Conservation (phyloP, 2,329 filamentous ascomycete genomes). For the Aspergillus uvarum region DNA sequence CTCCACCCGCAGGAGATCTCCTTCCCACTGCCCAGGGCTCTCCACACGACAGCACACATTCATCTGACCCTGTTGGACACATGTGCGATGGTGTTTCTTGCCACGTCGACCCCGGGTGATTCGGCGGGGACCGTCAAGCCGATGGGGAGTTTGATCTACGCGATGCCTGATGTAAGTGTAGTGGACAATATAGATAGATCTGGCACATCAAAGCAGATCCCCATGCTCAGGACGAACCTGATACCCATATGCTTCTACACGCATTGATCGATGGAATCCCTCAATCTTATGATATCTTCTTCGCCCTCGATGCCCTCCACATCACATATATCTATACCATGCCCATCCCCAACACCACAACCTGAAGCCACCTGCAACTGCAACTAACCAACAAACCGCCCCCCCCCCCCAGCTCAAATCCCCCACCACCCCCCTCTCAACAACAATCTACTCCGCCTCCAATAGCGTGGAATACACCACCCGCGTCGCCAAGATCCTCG, state of each 20-base stretch:
- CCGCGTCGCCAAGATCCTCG: constrained; percentile 78
- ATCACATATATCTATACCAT: no score
- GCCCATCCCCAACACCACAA: not conserved
- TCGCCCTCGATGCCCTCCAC: no score
- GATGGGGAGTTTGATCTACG: constrained; percentile 90
- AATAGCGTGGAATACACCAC: constrained; percentile 82
- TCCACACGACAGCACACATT: constrained; percentile 58
- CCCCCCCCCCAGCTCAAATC: constrained; percentile 23
- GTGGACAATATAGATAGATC: no score
- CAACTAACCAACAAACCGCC: not conserved
- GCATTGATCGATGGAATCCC: no score
- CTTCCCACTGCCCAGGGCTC: constrained; percentile 57
- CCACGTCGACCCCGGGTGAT: constrained; percentile 52
- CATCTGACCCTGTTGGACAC: constrained; percentile 57
- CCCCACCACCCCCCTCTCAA: constrained; percentile 62
- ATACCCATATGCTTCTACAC: no score
- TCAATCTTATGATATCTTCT: no score
- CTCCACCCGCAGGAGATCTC: constrained; percentile 54
- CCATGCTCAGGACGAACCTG: no score
- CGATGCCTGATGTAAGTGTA: constrained; percentile 75
- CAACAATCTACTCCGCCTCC: constrained; percentile 71
- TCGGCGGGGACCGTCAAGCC: constrained; percentile 44
- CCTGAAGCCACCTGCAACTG: not conserved
- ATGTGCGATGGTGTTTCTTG: constrained; percentile 57
- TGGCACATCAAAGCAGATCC: no score